Evolutionary conservation across 768 basidiomycete species (phyloP).

Genomic region (Mycena metata): DNA sequence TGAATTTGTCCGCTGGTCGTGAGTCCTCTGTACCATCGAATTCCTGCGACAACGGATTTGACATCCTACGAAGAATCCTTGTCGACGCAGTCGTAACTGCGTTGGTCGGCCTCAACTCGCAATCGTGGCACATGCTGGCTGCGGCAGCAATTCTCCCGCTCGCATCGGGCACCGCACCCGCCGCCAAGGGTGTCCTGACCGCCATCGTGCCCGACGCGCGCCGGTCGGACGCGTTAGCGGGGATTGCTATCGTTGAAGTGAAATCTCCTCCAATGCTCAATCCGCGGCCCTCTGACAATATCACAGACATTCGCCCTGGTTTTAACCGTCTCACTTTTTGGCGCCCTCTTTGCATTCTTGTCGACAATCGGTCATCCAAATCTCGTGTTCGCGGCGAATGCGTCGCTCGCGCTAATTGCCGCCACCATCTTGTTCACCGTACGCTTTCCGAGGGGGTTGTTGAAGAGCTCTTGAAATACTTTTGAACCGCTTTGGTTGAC

Average conservation of each 20-base stretch:
- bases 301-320: neutral
- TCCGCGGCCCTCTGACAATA: too few species aligned
- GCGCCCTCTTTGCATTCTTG: conserved; percentile 24
- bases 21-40: neutral
- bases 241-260: conserved; percentile 15
- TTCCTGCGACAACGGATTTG: neutral
- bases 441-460: conserved; percentile 12
- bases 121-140: conserved; percentile 24
- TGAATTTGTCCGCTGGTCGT: conserved; percentile 30
- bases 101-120: conserved; percentile 17
- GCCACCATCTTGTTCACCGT: conserved; percentile 23
- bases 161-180: conserved; percentile 27
- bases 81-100: conserved; percentile 22
- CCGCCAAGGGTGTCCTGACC: conserved; percentile 30
- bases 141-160: conserved; percentile 26
- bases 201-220: conserved; percentile 23
- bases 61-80: conserved; percentile 20
- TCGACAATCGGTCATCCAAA: conserved; percentile 24
- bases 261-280: too few species aligned
- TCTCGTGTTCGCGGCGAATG: conserved; percentile 31
- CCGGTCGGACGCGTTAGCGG: conserved; percentile 12
- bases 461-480: too few species aligned
- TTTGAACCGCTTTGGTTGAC: too few species aligned
- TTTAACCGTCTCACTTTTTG: conserved; percentile 6
- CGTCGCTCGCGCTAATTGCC: conserved; percentile 14